These are phyloP conservation scores for Alternaria dauci DNA, from an alignment of 2,329 filamentous ascomycete genomes.

Conservation along the genomic window DNA sequence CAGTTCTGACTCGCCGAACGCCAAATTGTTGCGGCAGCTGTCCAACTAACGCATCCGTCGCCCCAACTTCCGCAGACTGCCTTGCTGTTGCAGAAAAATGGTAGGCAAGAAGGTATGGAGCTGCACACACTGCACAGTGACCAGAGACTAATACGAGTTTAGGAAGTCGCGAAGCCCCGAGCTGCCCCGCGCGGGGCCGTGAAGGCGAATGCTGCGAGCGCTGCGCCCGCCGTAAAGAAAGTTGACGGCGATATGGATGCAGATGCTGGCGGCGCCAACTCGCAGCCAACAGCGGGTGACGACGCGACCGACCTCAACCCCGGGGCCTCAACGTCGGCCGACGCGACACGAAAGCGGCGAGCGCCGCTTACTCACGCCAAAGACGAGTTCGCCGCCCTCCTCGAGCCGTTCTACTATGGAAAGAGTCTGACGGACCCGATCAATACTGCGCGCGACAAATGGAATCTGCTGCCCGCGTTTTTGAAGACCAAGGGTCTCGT, in stretches of 20 bases:
- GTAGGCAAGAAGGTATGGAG: slow-evolving; percentile 41
- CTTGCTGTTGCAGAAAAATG: slow-evolving; percentile 34
- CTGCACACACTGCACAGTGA: not conserved
- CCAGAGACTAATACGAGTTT: slow-evolving; percentile 17
- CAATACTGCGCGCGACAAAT: slow-evolving; percentile 84
- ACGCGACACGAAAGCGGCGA: slow-evolving; percentile 40
- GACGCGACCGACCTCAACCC: slow-evolving; percentile 28
- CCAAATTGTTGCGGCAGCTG: slow-evolving; percentile 39
- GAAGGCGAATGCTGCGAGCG: slow-evolving; percentile 32
- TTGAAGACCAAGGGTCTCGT: slow-evolving; percentile 96
- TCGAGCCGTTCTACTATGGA: slow-evolving; percentile 74
- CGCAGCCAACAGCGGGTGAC: slow-evolving; percentile 14
- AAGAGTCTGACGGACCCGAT: slow-evolving; percentile 74
- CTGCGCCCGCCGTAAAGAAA: slow-evolving; percentile 20
- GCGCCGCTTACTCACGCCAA: slow-evolving; percentile 45
- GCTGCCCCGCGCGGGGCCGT: slow-evolving; percentile 45
- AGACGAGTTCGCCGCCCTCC: slow-evolving; percentile 67
- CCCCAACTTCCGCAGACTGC: slow-evolving; percentile 19
- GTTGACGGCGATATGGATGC: slow-evolving; percentile 23
- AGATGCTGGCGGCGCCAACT: slow-evolving; percentile 14
- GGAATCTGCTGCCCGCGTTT: slow-evolving; percentile 96
- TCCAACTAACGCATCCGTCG: slow-evolving; percentile 19
- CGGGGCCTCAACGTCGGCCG: slow-evolving; percentile 30
- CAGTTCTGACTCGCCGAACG: slow-evolving; percentile 35
- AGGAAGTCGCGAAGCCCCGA: slow-evolving; percentile 42